Base-by-base conservation (phyloP, 2,329 filamentous ascomycete species). In the Samsoniella hepiali region DNA sequence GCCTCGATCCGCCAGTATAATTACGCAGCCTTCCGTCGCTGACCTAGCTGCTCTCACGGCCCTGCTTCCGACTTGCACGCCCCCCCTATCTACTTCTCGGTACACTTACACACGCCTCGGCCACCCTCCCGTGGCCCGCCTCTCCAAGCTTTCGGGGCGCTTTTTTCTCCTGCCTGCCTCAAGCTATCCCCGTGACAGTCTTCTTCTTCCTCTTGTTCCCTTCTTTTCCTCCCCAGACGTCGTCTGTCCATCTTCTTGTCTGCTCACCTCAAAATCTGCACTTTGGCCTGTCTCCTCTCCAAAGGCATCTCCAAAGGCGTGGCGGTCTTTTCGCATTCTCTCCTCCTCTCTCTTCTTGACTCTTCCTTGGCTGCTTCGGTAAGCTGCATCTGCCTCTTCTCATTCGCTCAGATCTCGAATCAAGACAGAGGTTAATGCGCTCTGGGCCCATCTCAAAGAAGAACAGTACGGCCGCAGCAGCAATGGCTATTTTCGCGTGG, bases 401-500 rank as follows among this genome's bases (percentile, higher is more conserved):
- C 11, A 31, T 50, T 29, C 47, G 17, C 15, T 29, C 22, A 7
- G 11, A 27, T 36, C 47, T 6, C 15, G 38, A 1, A 17, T 31
- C 27, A 22, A 22, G 56, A 15, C 44, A 27, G 42, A 34, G 36
- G 27, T 27, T 13, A 29, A 49, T 7, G 8, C 32, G 13, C 22
- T 32, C 11, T 32, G 15, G 10, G 10, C 3, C 8, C 10, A 15
- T 44, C 29, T 32, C 13, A 40, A 31, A n/a, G 9, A 13, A 22
- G 6, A 31, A 13, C 51, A 10, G 11, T 4, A 17, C 27, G 6
- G 17, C 17, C 3, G 17, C 15, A 22, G 9, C 9, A 27, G 27
- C n/a, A 65, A 86, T 86, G 84, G 79, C 81, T 65, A 68, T 85
- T 66, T 81, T 86, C 68, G 70, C 70, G 44, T 87, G 84, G 84